phyloP scores from a whole-genome alignment of 768 basidiomycete genomes.

The Suillus occidentalis region DNA sequence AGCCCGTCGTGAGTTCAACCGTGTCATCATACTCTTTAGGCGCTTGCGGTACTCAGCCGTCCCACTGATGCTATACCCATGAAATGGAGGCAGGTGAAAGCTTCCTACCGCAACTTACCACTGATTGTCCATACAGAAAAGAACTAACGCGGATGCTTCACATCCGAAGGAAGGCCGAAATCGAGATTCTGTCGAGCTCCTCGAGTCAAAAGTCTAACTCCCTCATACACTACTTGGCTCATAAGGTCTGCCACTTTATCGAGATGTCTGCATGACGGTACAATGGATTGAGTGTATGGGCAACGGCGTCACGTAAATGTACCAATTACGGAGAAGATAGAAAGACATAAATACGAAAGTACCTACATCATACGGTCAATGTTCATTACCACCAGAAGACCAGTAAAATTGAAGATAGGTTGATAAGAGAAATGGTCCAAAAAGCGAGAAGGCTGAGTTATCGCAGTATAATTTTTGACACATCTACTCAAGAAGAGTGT shows the following conservation, averaged over 20 bases:
- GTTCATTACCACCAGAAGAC: neutral
- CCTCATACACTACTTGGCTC: slow-evolving; percentile 29
- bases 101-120: slow-evolving; percentile 1
- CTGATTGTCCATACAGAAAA: slow-evolving; percentile 45
- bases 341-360: neutral
- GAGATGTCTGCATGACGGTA: slow-evolving; percentile 23
- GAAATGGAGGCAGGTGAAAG: slow-evolving; percentile 61
- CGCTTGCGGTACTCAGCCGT: slow-evolving; percentile 58
- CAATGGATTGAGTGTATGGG: too few relatives aligned
- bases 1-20: slow-evolving; percentile 1
- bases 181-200: slow-evolving; percentile 58
- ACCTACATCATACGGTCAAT: neutral
- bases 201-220: slow-evolving; percentile 14
- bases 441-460: neutral
- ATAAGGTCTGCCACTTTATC: slow-evolving; percentile 24
- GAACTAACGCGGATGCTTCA: slow-evolving; percentile 83
- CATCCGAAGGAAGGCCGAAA: slow-evolving; percentile 87
- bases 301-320: neutral
- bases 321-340: neutral
- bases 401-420: neutral
- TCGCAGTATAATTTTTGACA: neutral
- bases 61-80: slow-evolving; percentile 42
- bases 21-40: slow-evolving; percentile 42
- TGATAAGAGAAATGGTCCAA: neutral
- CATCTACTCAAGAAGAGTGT: slow-evolving; percentile 4